phyloP scores from a whole-genome alignment of 2,329 filamentous ascomycete species.

The Fusarium neocosmosporiellum region DNA sequence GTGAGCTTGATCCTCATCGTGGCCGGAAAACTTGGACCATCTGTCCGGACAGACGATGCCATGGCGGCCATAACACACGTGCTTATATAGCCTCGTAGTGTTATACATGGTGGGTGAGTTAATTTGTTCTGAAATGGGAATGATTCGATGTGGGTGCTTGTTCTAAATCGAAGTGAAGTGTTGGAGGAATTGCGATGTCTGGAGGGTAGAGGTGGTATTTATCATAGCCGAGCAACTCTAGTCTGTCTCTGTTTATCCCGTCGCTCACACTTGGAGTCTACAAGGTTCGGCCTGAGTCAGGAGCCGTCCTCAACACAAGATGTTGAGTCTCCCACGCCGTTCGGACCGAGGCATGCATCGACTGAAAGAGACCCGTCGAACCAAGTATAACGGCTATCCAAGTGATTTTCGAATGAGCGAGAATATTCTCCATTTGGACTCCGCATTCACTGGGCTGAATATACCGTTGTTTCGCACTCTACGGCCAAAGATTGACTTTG shows the following conservation, averaged over 20 bases:
- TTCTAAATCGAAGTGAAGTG: not conserved
- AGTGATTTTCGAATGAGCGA: not conserved
- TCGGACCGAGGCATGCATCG: not conserved
- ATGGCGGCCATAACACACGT: not conserved
- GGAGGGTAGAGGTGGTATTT: not conserved
- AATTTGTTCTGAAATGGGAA: too few species aligned
- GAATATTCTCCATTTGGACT: not conserved
- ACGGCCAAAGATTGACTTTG: too few species aligned
- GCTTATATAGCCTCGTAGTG: constrained; percentile 10
- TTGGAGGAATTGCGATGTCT: not conserved
- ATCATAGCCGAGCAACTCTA: not conserved
- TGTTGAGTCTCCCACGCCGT: too few species aligned
- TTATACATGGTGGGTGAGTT: not conserved
- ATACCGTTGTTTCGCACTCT: not conserved
- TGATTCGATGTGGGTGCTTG: not conserved
- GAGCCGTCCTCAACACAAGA: too few species aligned
- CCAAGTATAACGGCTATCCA: not conserved
- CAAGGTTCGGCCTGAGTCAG: not conserved
- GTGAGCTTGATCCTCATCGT: not conserved
- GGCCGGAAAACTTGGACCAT: constrained; percentile 12
- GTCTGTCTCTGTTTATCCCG: not conserved
- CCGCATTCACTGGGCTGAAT: not conserved
- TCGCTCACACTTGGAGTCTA: not conserved
- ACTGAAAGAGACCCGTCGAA: not conserved
- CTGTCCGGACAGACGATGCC: not conserved